Conservation (phyloP, 2,329 filamentous ascomycete genomes). For the Fusarium penzigii region DNA sequence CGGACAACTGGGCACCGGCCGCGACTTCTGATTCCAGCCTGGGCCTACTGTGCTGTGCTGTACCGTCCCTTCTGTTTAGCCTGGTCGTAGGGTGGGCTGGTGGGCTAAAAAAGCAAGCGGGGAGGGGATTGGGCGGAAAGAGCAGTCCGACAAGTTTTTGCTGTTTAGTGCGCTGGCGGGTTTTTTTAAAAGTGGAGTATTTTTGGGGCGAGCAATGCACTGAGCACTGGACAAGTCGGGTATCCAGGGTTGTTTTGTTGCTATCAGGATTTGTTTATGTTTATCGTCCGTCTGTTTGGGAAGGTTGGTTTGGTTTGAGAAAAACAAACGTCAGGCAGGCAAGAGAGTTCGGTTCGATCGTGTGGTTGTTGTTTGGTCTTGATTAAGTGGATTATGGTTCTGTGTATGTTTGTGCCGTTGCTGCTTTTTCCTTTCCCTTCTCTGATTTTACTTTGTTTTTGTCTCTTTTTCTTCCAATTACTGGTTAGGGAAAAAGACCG, state of each 20-base stretch:
- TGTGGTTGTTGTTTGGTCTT: constrained; percentile 13
- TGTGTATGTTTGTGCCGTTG: too few species aligned
- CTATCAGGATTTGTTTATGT: neutral
- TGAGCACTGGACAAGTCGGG: neutral
- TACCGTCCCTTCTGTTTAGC: too few species aligned
- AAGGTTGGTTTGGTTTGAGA: neutral
- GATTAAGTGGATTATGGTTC: constrained; percentile 3
- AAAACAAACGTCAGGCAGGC: too few species aligned
- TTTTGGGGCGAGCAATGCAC: too few species aligned
- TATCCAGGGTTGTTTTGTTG: neutral
- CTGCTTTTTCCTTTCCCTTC: constrained; percentile 10
- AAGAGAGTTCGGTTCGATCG: neutral
- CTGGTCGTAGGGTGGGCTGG: neutral
- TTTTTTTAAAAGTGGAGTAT: neutral
- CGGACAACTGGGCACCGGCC: constrained; percentile 12
- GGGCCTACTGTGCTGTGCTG: constrained; percentile 1
- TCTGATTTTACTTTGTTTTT: constrained; percentile 8
- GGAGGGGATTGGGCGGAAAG: neutral
- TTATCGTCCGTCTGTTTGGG: neutral
- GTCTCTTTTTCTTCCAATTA: neutral
- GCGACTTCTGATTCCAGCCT: constrained; percentile 24
- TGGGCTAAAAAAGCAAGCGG: constrained; percentile 3
- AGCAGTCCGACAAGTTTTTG: neutral
- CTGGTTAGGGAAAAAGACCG: neutral
- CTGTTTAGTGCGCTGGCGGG: neutral